Evolutionary conservation across 2,329 filamentous ascomycete species (phyloP).

Genomic region (Byssochlamys sp.): DNA sequence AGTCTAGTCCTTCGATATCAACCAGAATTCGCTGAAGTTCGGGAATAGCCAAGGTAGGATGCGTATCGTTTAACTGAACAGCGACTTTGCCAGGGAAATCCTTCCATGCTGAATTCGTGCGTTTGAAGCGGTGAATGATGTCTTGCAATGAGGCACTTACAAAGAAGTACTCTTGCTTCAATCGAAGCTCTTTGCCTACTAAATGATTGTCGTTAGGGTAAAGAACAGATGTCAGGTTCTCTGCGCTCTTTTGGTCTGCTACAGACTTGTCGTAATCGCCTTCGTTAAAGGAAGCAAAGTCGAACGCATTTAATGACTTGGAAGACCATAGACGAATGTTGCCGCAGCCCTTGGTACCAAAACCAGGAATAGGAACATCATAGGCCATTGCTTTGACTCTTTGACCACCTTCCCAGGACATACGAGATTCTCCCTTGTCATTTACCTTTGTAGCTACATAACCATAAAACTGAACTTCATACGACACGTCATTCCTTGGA

Average conservation of each 20-base stretch:
- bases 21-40: constrained; percentile 88
- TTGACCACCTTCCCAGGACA: constrained; percentile 86
- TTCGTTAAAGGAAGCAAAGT: constrained; percentile 98
- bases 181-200: constrained; percentile 84
- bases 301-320: constrained; percentile 92
- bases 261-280: constrained; percentile 97
- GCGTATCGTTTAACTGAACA: constrained; percentile 96
- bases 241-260: constrained; percentile 94
- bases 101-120: constrained; percentile 82
- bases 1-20: constrained; percentile 81
- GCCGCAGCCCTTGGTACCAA: constrained; percentile 77
- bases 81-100: constrained; percentile 92
- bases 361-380: constrained; percentile 86
- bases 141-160: constrained; percentile 92
- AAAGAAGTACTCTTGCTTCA: constrained; percentile 99
- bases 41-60: constrained; percentile 93
- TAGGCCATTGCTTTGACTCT: constrained; percentile 86
- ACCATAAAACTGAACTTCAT: constrained; percentile 96
- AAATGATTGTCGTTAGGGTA: constrained; percentile 98
- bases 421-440: constrained; percentile 64
- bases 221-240: constrained; percentile 93
- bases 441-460: constrained; percentile 65
- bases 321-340: constrained; percentile 95
- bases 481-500: constrained; percentile 83
- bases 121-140: constrained; percentile 96